Percentiles rank a stretch among this genome's conserved stretches.
Conservation (phyloP, 768 basidiomycete species). For the Leccinum pellstonianum region DNA sequence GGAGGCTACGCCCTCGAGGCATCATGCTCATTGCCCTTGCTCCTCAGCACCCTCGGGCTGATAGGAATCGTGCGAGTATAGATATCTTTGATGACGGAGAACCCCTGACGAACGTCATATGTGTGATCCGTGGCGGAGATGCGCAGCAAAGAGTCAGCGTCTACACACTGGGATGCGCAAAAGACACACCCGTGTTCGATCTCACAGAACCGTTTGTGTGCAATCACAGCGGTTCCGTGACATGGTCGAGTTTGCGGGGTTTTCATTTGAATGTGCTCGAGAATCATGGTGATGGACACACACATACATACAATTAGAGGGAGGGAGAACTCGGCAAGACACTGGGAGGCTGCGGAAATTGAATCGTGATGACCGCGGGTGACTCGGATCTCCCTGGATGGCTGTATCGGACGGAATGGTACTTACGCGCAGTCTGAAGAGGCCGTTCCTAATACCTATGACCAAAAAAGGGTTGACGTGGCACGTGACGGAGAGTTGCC, state of each 20-base stretch:
- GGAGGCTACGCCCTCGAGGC: slow-evolving; percentile 48
- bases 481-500: background rate
- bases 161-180: background rate
- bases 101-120: slow-evolving; percentile 1
- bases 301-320: background rate
- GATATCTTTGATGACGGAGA: background rate
- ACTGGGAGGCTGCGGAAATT: background rate
- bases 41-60: slow-evolving; percentile 37
- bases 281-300: background rate
- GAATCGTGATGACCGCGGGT: background rate
- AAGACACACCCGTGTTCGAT: background rate
- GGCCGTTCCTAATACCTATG: background rate
- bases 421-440: background rate
- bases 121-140: background rate
- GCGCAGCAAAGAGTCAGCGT: background rate
- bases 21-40: slow-evolving; percentile 38
- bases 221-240: background rate
- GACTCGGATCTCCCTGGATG: background rate
- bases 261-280: background rate
- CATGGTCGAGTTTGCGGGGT: background rate
- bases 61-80: slow-evolving; percentile 35
- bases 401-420: background rate
- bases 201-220: background rate
- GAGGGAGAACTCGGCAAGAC: background rate
- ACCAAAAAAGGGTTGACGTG: background rate